Percentiles rank a stretch among this genome's conserved stretches.
phyloP scores from a whole-genome alignment of 2,329 filamentous ascomycete genomes.

The Botrytis cinerea region DNA sequence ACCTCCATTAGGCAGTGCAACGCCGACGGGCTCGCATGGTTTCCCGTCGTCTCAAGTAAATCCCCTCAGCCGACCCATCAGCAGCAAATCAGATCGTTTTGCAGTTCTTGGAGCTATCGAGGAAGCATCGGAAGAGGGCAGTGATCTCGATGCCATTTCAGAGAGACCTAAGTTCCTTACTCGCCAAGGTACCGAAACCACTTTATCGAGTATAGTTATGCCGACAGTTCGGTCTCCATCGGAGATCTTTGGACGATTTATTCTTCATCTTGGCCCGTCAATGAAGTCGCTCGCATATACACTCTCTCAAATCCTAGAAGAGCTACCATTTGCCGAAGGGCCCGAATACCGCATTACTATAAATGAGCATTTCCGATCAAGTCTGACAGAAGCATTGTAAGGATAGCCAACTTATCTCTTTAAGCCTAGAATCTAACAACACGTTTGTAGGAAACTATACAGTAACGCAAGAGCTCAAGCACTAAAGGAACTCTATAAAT shows the following conservation, averaged over 20 bases:
- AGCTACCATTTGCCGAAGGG: constrained; percentile 75
- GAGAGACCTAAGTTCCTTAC: constrained; percentile 19
- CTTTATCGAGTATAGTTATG: constrained; percentile 34
- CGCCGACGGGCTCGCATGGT: constrained; percentile 24
- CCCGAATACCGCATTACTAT: constrained; percentile 70
- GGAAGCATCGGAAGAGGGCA: constrained; percentile 60
- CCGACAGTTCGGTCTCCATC: constrained; percentile 61
- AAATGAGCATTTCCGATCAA: constrained; percentile 78
- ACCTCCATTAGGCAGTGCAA: constrained; percentile 33
- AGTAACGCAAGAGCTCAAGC: constrained; percentile 73
- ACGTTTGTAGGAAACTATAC: constrained; percentile 59
- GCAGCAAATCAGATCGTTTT: constrained; percentile 49
- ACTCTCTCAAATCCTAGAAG: constrained; percentile 81
- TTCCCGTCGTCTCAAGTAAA: background rate
- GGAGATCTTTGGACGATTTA: constrained; percentile 91
- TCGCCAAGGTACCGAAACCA: constrained; percentile 31
- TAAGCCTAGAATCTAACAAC: background rate
- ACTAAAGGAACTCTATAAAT: constrained; percentile 76
- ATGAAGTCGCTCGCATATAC: constrained; percentile 97
- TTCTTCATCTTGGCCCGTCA: constrained; percentile 82
- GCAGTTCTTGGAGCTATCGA: constrained; percentile 60
- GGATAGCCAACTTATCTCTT: constrained; percentile 16
- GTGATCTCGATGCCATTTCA: constrained; percentile 48
- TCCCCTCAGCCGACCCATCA: constrained; percentile 37
- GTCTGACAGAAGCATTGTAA: constrained; percentile 73